Percentiles rank a stretch among this genome's conserved stretches.
Conservation (phyloP, 2,329 filamentous ascomycete species). For the Parasarocladium wereldwijsianum region DNA sequence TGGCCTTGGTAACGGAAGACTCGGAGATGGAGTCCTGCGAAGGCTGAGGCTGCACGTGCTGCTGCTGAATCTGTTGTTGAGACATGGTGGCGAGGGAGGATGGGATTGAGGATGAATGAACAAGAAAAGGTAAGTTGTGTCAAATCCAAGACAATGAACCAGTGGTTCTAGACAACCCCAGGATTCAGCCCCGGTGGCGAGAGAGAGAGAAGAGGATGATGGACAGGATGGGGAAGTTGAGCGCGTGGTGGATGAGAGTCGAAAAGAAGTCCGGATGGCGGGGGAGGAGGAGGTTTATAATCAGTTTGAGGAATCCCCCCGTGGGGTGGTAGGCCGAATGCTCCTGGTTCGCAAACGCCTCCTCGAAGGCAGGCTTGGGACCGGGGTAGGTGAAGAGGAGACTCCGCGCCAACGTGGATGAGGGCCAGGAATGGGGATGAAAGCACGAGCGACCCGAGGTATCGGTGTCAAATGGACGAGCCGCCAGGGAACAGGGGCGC, state of each 20-base stretch:
- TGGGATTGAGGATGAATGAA: slow-evolving; percentile 1
- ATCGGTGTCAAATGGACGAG: no score
- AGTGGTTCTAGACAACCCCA: no score
- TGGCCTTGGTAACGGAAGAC: slow-evolving; percentile 17
- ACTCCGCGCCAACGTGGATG: slow-evolving; percentile 1
- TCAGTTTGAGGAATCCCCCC: slow-evolving; percentile 2
- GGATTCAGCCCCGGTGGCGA: not conserved
- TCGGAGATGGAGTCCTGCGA: slow-evolving; percentile 18
- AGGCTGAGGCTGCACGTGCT: no score
- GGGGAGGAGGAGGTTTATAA: slow-evolving; percentile 3
- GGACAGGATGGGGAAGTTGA: not conserved
- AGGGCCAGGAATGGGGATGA: not conserved
- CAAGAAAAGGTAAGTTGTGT: not conserved
- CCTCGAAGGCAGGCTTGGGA: no score
- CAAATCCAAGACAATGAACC: not conserved
- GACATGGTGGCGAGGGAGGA: slow-evolving; percentile 12
- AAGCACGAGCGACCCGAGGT: not conserved
- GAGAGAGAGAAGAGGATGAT: not conserved
- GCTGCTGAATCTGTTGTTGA: no score
- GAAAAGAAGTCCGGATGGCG: slow-evolving; percentile 1
- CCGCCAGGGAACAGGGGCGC: no score
- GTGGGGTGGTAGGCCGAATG: slow-evolving; percentile 2
- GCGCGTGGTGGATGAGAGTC: slow-evolving; percentile 1
- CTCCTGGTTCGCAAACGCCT: no score
- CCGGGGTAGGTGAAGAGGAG: slow-evolving; percentile 4